A percentile compares a stretch with the other conserved stretches of the same genome.
phyloP scores from a whole-genome alignment of 1,284 basidiomycete genomes.

The Ustanciosporium gigantosporum region DNA sequence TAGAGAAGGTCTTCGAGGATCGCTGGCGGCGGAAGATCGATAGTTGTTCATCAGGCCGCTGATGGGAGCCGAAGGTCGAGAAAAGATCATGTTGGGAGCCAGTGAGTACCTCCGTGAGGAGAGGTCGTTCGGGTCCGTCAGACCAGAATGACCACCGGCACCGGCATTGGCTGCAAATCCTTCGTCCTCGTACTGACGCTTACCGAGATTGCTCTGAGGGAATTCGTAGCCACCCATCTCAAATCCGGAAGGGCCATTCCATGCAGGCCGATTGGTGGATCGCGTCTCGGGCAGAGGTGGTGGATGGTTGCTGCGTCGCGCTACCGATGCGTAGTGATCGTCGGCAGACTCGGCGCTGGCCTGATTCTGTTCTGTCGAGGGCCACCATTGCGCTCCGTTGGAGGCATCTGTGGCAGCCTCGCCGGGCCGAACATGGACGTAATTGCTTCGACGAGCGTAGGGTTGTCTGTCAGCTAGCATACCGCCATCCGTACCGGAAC shows the following conservation, averaged over 20 bases:
- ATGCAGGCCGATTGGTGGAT: constrained; percentile 9
- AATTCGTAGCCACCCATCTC: constrained; percentile 36
- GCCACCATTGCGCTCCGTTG: constrained; percentile 19
- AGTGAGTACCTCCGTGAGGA: constrained; percentile 30
- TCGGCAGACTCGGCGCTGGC: constrained; percentile 6
- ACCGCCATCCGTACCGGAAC: constrained; percentile 8
- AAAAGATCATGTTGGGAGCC: constrained; percentile 26
- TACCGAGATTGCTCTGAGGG: constrained; percentile 25
- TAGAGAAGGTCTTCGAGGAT: constrained; percentile 32
- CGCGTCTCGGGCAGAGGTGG: constrained; percentile 36
- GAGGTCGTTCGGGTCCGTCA: constrained; percentile 10
- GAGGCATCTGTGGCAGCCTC: constrained; percentile 10
- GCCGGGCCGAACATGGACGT: constrained; percentile 9
- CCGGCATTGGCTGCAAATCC: constrained; percentile 1
- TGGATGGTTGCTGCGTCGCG: constrained; percentile 22
- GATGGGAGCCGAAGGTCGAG: constrained; percentile 30
- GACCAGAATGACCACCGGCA: too few relatives aligned
- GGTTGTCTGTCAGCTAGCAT: constrained; percentile 3
- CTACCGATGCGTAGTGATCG: constrained; percentile 17
- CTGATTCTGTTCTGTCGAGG: background rate
- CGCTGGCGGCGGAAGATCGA: constrained; percentile 10
- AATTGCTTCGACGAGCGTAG: constrained; percentile 21
- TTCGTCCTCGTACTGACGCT: constrained; percentile 36
- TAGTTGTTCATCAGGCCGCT: constrained; percentile 35
- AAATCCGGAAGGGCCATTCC: constrained; percentile 24